phyloP scores from a whole-genome alignment of 106 monocot species.

The Iris macrosiphon region DNA sequence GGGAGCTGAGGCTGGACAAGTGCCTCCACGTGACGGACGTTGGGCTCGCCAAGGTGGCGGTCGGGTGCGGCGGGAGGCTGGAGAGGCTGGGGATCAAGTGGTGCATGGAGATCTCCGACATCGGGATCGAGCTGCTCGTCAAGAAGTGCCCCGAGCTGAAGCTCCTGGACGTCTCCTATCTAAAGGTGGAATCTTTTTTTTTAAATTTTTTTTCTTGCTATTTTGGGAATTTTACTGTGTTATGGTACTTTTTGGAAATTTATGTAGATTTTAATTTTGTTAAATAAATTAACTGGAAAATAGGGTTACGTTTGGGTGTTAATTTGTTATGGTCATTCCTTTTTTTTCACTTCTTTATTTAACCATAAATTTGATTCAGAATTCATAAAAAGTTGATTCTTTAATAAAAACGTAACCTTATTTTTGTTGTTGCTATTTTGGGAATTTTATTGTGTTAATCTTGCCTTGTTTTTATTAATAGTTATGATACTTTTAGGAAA shows the following conservation, averaged over 20 bases:
- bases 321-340: too few species aligned
- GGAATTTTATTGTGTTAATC: neutral
- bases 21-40: slow-evolving; percentile 73
- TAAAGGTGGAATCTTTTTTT: slow-evolving; percentile 31
- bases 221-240: neutral
- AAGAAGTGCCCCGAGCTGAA: slow-evolving; percentile 72
- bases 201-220: neutral
- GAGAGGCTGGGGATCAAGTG: slow-evolving; percentile 67
- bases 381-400: too few species aligned
- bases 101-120: slow-evolving; percentile 76
- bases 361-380: too few species aligned
- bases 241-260: too few species aligned
- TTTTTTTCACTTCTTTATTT: too few species aligned
- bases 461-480: too few species aligned
- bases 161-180: slow-evolving; percentile 63
- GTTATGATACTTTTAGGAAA: neutral
- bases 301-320: too few species aligned
- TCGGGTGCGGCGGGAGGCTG: slow-evolving; percentile 46
- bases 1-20: slow-evolving; percentile 58
- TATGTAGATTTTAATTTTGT: too few species aligned
- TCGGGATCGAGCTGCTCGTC: slow-evolving; percentile 66
- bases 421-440: neutral
- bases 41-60: slow-evolving; percentile 65
- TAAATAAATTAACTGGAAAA: too few species aligned
- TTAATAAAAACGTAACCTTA: too few species aligned